phyloP scores from a whole-genome alignment of 805 yeast species.

The Candida odintsovae region DNA sequence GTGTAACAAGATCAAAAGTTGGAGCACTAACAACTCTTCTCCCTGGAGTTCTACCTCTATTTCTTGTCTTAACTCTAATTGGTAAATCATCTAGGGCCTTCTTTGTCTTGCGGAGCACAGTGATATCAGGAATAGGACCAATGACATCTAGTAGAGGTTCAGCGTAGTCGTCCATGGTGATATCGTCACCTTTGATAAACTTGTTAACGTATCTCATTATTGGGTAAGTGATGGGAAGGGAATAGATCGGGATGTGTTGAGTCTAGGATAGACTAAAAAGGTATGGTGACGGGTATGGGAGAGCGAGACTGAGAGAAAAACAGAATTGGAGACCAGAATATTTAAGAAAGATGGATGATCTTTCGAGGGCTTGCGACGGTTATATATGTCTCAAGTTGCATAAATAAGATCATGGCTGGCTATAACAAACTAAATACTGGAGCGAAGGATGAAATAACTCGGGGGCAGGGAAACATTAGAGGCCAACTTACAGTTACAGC shows the following conservation, averaged over 20 bases:
- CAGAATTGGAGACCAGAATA: no score
- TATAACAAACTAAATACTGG: no score
- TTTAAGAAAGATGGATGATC: no score
- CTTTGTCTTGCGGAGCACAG: background rate
- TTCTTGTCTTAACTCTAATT: constrained; percentile 7
- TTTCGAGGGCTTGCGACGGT: no score
- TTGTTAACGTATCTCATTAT: constrained; percentile 7
- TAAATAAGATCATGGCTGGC: background rate
- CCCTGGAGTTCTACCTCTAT: background rate
- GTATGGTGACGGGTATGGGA: background rate
- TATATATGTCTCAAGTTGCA: no score
- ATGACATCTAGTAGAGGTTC: constrained; percentile 2
- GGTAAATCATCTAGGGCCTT: constrained; percentile 4
- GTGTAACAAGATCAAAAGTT: constrained; percentile 6
- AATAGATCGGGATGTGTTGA: no score
- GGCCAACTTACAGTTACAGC: no score
- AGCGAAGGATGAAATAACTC: no score
- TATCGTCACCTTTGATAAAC: constrained; percentile 4
- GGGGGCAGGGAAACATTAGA: no score
- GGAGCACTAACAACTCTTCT: constrained; percentile 11
- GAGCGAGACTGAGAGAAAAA: no score
- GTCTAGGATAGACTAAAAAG: no score
- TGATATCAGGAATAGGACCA: constrained; percentile 3
- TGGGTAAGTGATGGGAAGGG: no score
- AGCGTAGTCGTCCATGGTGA: constrained; percentile 2